Base-by-base conservation (phyloP, 768 basidiomycete genomes). In the Leucocoprinus leucothites region DNA sequence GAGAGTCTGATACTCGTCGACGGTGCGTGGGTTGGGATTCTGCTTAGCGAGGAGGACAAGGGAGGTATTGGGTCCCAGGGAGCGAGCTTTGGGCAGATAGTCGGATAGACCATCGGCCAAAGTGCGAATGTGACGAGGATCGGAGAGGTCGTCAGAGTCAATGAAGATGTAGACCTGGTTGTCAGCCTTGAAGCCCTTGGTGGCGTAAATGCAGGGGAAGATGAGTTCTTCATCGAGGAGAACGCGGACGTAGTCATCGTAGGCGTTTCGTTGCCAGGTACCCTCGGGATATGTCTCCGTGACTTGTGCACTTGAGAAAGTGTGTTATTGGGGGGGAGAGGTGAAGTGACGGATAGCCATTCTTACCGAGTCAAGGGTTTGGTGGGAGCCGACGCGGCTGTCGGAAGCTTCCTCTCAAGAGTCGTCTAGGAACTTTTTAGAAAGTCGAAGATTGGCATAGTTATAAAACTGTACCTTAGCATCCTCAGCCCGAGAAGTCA, bases 41-140 rank as follows among this genome's bases (percentile, higher is more conserved):
- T 47, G 45, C 16, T 47, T 47, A 11, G 45, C 45, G 24, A 47
- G 45, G 45, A 47, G 45, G 26, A 47, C 45, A 22, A 28, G 45
- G 25, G 45, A 25, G 13, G 45, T 47, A n/a, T 47, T 24, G 6
- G 45, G 45, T 11, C 45, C 45, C n/a, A 47, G 13, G 19, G 42
- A 43, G 42, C 42, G 42, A 22, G 42, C 42, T 22, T 43, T 43
- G 42, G 42, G 42, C 18, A 43, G 42, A 22, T 43, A 43, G 22
- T 43, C 42, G 42, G 42, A 6, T 9, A 43, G 42, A 21, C 42
- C 19, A 8, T 43, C 42, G 11, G 42, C 42, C 9, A 43, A 18
- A 22, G 9, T 18, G n/a, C 42, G 42, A 43, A 31, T 31, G 31
- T 31, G 31, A 11, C 31, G 31, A 11, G 31, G 31, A 11, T 31